phyloP scores from a whole-genome alignment of 192 early-diverging fungal genomes.

The Backusella circina region DNA sequence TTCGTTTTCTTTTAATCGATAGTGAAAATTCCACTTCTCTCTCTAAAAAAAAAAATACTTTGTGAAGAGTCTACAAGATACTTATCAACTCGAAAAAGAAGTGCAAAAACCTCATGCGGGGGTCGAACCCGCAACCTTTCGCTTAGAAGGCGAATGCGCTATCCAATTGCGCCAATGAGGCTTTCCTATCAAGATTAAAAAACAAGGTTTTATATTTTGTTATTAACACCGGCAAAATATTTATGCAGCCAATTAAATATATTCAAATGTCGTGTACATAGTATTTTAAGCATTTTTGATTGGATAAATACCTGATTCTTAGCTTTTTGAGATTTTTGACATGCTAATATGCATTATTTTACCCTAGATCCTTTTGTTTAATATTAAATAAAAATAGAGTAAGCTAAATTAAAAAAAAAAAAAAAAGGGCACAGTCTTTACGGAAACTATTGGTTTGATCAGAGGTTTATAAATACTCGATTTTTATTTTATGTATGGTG shows the following conservation, averaged over 20 bases:
- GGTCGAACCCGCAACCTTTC: slow-evolving; percentile 82
- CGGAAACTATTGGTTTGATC: not conserved
- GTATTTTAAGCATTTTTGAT: not conserved
- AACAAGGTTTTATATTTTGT: not conserved
- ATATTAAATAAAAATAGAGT: no score
- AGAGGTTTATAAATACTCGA: not conserved
- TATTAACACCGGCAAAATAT: not conserved
- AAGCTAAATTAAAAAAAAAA: not conserved
- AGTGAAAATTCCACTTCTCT: no score
- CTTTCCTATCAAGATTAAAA: not conserved
- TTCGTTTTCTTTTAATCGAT: no score
- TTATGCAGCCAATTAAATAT: not conserved
- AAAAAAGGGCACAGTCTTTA: no score
- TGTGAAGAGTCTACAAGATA: no score
- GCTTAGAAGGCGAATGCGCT: slow-evolving; percentile 80
- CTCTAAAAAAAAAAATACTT: no score
- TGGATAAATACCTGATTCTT: no score
- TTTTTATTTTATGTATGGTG: not conserved
- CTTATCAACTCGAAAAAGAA: no score
- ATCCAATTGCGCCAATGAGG: slow-evolving; percentile 52
- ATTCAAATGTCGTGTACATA: not conserved
- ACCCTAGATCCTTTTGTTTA: no score
- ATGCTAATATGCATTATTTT: no score
- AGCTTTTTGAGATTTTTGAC: no score
- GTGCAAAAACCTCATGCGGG: slow-evolving; percentile 17